Conservation (phyloP, 148 eudicot species). For the Amaranthus palmeri region DNA sequence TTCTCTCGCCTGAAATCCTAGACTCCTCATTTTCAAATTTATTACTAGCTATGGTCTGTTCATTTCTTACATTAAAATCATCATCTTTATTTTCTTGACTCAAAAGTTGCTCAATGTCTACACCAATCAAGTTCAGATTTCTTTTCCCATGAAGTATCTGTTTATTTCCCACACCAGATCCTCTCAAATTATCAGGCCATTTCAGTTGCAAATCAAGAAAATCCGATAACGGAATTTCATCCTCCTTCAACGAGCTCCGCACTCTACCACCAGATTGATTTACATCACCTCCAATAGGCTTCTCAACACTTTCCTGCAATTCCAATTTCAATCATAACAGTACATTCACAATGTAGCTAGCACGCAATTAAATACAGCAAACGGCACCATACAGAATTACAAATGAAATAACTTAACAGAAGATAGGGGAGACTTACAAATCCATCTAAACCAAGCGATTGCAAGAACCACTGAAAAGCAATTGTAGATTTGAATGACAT, state of each 20-base stretch:
- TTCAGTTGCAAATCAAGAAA: constrained; percentile 57
- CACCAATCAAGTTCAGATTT: constrained; percentile 39
- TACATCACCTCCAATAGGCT: constrained; percentile 24
- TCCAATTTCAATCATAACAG: constrained; percentile 5
- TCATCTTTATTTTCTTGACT: constrained; percentile 24
- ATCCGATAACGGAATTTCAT: constrained; percentile 50
- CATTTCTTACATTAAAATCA: constrained; percentile 23
- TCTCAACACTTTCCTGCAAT: constrained; percentile 66
- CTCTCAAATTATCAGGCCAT: constrained; percentile 59
- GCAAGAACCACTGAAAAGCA: constrained; percentile 60
- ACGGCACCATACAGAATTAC: neutral
- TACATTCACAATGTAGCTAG: neutral
- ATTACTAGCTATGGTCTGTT: constrained; percentile 23
- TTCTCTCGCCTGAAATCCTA: constrained; percentile 32
- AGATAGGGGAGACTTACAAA: constrained; percentile 42
- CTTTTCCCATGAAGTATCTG: constrained; percentile 28
- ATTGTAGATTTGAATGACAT: constrained; percentile 45
- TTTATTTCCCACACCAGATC: constrained; percentile 32
- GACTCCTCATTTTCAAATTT: constrained; percentile 21
- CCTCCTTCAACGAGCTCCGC: constrained; percentile 37
- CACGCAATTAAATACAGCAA: neutral
- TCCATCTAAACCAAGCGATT: constrained; percentile 67
- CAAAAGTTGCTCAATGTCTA: constrained; percentile 46
- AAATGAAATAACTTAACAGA: neutral
- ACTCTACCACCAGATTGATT: constrained; percentile 33